Percentiles rank a stretch among this genome's conserved stretches.
These are phyloP conservation scores for Colletotrichum melonis DNA, from an alignment of 2,329 filamentous ascomycete species.

Conservation along the genomic window DNA sequence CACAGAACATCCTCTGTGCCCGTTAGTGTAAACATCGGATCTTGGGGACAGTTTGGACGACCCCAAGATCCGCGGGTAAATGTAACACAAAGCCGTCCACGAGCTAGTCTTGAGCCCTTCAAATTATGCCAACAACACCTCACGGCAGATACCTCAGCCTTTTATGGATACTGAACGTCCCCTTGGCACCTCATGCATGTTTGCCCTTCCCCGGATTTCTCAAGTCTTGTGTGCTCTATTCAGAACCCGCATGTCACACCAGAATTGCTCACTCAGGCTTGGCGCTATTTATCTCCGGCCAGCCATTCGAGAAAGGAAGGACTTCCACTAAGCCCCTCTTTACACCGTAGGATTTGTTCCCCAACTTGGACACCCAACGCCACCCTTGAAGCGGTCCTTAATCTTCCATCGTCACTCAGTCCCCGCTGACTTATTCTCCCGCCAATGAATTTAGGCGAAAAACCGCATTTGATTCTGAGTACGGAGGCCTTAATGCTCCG, in stretches of 20 bases:
- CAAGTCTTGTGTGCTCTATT: slow-evolving; percentile 4
- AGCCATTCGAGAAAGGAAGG: slow-evolving; percentile 17
- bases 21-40: neutral
- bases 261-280: slow-evolving; percentile 16
- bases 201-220: slow-evolving; percentile 17
- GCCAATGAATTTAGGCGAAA: neutral
- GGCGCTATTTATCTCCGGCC: slow-evolving; percentile 22
- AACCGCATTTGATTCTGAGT: neutral
- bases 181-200: neutral
- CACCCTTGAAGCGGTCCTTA: slow-evolving; percentile 18
- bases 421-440: slow-evolving; percentile 24
- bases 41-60: slow-evolving; percentile 1
- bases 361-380: slow-evolving; percentile 18
- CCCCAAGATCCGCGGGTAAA: neutral
- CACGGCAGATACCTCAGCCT: slow-evolving; percentile 8
- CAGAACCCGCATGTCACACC: slow-evolving; percentile 3
- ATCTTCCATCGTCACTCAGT: slow-evolving; percentile 24
- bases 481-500: neutral
- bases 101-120: neutral
- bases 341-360: slow-evolving; percentile 21
- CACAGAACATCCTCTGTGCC: neutral
- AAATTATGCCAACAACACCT: neutral
- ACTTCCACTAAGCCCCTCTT: slow-evolving; percentile 21
- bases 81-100: neutral
- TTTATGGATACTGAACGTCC: neutral